A percentile compares a stretch with the other conserved stretches of the same genome.
phyloP scores from a whole-genome alignment of 2,329 filamentous ascomycete species.

The Cryoendolithus antarcticus region DNA sequence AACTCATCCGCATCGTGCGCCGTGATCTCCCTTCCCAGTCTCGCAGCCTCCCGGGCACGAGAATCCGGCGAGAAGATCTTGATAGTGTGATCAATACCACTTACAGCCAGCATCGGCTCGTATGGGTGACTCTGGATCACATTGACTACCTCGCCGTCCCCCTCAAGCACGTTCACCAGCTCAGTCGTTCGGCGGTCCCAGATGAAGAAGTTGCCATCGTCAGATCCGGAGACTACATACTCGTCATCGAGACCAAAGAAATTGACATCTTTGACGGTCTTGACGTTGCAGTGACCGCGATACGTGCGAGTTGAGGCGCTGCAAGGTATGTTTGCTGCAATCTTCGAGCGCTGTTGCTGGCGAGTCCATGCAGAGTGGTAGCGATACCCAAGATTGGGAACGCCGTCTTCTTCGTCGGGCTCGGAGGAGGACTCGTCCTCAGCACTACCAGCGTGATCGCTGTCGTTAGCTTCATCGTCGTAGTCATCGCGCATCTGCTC shows the following conservation, averaged over 20 bases:
- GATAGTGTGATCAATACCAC: conserved; percentile 55
- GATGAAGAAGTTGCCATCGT: conserved; percentile 56
- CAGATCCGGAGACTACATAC: conserved; percentile 55
- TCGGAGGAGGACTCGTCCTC: conserved; percentile 20
- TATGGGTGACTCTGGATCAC: conserved; percentile 57
- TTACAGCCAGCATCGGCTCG: conserved; percentile 53
- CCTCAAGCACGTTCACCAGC: conserved; percentile 53
- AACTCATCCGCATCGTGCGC: conserved; percentile 32
- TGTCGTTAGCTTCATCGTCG: conserved; percentile 15
- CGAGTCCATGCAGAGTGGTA: conserved; percentile 39
- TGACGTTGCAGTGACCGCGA: conserved; percentile 53
- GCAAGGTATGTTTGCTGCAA: conserved; percentile 44
- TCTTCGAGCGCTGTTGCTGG: conserved; percentile 34
- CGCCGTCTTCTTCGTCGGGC: conserved; percentile 25
- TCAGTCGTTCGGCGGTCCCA: conserved; percentile 52
- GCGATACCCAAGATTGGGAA: conserved; percentile 24
- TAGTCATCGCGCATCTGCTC: conserved; percentile 17
- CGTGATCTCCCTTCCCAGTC: conserved; percentile 45
- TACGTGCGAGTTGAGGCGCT: conserved; percentile 45
- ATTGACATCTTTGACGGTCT: conserved; percentile 58
- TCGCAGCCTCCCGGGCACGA: conserved; percentile 44
- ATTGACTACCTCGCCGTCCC: conserved; percentile 58
- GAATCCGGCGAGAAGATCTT: conserved; percentile 55
- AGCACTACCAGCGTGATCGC: conserved; percentile 11
- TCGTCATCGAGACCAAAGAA: conserved; percentile 56